Evolutionary conservation across 106 monocot species (phyloP), one percentile per base, ranked within the genome.

Genomic region (Gastrodia elata): DNA sequence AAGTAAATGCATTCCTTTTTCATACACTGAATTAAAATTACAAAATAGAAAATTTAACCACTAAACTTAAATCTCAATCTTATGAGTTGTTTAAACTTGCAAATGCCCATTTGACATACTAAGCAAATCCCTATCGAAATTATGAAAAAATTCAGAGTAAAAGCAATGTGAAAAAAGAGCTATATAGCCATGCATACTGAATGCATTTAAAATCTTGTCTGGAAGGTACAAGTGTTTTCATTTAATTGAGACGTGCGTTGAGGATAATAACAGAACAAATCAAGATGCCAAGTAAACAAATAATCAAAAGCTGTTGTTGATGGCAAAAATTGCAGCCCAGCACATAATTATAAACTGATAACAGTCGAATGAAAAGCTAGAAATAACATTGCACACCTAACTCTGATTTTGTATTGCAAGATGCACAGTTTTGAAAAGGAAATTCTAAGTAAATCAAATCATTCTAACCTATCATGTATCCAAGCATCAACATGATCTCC

Each of bases 401-500:
- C 22, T n/a, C 7, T 6, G 6, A 0, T 38, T n/a, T 37, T 20
- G 34, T 20, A 20, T 67, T 37, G 3, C 67, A 67, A 67, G 37
- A 34, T 67, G 67, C 67, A 33, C 1, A 38, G 38, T 8, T 36
- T 38, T 67, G 37, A 36, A 36, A 34, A 26, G 6, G 36, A 70
- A 39, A 42, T 41, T 26, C 11, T 43, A 70, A 70, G 42, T 26
- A 43, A 20, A 30, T 35, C n/a, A 78, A 71, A 28, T 42, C 68
- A 28, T 52, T 69, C 83, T 80, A 74, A 92, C 97, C 93, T 81
- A 75, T 93, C 82, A 75, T 74, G 79, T 24, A 83, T 80, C 90
- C 83, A 86, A 67, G 80, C 93, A 85, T 98, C 97, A 27, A 98
- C 97, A 36, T 46, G 79, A 77, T 98, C 97, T 76, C 92, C 97